Base-by-base conservation (phyloP, 208 protist species). In the Trypanosoma lewisi region DNA sequence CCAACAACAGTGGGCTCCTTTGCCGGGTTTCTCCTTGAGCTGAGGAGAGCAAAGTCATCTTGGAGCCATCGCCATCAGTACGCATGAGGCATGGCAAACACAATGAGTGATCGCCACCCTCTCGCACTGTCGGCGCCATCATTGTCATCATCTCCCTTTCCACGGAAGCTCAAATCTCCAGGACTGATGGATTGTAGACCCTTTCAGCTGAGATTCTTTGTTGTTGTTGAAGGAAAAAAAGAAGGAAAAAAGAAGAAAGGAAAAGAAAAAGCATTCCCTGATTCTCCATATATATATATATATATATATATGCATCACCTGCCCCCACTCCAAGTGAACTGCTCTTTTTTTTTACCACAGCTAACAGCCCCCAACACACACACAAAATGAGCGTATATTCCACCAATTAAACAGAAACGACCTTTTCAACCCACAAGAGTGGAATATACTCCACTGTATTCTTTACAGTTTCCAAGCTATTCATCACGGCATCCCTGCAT, bases 341-440 rank as follows among this genome's bases (percentile, higher is more conserved):
- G n/a, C n/a, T n/a, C n/a, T n/a, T n/a, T n/a, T n/a, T n/a, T n/a
- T n/a, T n/a, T n/a, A n/a, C n/a, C n/a, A n/a, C n/a, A n/a, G n/a
- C n/a, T n/a, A n/a, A n/a, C n/a, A n/a, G n/a, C n/a, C n/a, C n/a
- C n/a, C n/a, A n/a, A n/a, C n/a, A n/a, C n/a, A n/a, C n/a, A n/a
- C n/a, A n/a, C n/a, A n/a, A n/a, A n/a, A n/a, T n/a, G n/a, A n/a
- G n/a, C n/a, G n/a, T n/a, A n/a, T n/a, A n/a, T n/a, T n/a, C n/a
- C n/a, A n/a, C n/a, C n/a, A n/a, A 21, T 47, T 47, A 52, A 33
- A 31, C 48, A 31, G 48, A 27, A 31, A 16, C 23, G 16, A n/a
- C 48, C 36, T 72, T 72, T 31, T 72, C 50, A 21, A 72, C 66
- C 66, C 66, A 72, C 2, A 72, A 36, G 39, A 72, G 30, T 16